A percentile compares a stretch with the other conserved stretches of the same genome.
Conservation (phyloP, 768 basidiomycete genomes). For the Mycena maculata region DNA sequence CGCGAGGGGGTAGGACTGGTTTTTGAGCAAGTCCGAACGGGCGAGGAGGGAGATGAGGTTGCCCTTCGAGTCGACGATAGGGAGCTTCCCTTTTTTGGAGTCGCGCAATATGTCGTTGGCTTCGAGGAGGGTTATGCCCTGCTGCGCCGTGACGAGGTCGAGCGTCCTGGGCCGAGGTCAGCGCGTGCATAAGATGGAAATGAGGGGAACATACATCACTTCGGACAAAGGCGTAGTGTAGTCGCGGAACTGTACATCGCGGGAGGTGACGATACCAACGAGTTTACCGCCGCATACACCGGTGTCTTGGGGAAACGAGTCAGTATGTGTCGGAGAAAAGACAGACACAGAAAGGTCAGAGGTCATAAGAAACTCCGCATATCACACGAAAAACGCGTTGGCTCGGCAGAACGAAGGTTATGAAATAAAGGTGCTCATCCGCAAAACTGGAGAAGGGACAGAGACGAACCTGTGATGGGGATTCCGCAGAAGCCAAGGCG, state of each 20-base stretch:
- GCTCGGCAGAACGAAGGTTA: conserved; percentile 94
- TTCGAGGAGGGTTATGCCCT: conserved; percentile 90
- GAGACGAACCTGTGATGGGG: conserved; percentile 92
- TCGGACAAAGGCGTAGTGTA: conserved; percentile 72
- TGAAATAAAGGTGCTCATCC: conserved; percentile 62
- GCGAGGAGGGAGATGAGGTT: conserved; percentile 87
- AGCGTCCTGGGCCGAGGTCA: conserved; percentile 63
- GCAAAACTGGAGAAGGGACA: conserved; percentile 22
- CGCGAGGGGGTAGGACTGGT: conserved; percentile 95
- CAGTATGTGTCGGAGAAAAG: conserved; percentile 31
- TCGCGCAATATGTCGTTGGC: conserved; percentile 95
- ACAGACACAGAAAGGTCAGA: conserved; percentile 48
- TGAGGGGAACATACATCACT: conserved; percentile 63
- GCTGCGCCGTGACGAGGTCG: conserved; percentile 83
- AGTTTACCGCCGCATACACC: conserved; percentile 91
- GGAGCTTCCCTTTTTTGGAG: conserved; percentile 98
- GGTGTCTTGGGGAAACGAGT: conserved; percentile 66
- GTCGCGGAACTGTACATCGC: conserved; percentile 94
- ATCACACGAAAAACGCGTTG: conserved; percentile 77
- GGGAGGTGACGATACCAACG: conserved; percentile 94
- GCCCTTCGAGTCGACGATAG: conserved; percentile 76
- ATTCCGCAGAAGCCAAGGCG: conserved; percentile 95
- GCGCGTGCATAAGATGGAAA: neutral
- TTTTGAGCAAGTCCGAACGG: conserved; percentile 96
- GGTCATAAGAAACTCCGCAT: conserved; percentile 66